phyloP scores from a whole-genome alignment of 257 asterid genomes.

The Primulina tabacum region DNA sequence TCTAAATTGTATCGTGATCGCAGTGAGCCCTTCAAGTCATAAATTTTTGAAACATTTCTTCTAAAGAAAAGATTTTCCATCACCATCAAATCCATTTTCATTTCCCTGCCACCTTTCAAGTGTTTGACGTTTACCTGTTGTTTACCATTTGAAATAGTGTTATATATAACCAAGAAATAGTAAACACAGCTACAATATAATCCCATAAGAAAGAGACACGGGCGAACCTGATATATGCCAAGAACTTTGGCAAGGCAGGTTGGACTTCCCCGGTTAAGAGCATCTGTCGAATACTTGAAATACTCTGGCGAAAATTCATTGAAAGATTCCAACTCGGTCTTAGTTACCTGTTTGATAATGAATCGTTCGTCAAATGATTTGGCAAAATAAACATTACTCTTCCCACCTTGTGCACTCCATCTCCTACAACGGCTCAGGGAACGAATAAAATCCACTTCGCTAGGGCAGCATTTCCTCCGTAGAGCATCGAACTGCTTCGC shows the following conservation, averaged over 20 bases:
- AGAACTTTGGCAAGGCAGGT: slow-evolving; percentile 95
- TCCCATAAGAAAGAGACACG: slow-evolving; percentile 11
- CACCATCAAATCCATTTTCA: slow-evolving; percentile 89
- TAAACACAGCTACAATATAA: not conserved
- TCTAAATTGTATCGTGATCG: slow-evolving; percentile 81
- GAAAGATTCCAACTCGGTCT: slow-evolving; percentile 89
- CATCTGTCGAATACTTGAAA: slow-evolving; percentile 64
- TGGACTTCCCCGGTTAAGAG: slow-evolving; percentile 72
- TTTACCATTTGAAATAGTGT: not conserved
- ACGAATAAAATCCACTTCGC: slow-evolving; percentile 23
- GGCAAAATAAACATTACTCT: slow-evolving; percentile 26
- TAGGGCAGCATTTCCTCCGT: slow-evolving; percentile 73
- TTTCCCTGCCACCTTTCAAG: slow-evolving; percentile 75
- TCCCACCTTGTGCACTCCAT: slow-evolving; percentile 29
- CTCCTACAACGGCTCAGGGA: slow-evolving; percentile 29
- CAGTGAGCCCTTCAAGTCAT: slow-evolving; percentile 88
- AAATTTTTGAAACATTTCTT: slow-evolving; percentile 63
- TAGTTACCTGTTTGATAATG: slow-evolving; percentile 49
- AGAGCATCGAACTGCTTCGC: slow-evolving; percentile 82
- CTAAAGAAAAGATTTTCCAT: slow-evolving; percentile 94
- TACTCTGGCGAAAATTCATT: slow-evolving; percentile 73
- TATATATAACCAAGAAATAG: not conserved
- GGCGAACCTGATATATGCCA: slow-evolving; percentile 83
- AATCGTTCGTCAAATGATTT: slow-evolving; percentile 26
- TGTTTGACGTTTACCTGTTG: slow-evolving; percentile 60